A percentile compares a stretch with the other conserved stretches of the same genome.
Evolutionary conservation across 1,139 yeast genomes (phyloP).

Genomic region (Taiozyma onychis): DNA sequence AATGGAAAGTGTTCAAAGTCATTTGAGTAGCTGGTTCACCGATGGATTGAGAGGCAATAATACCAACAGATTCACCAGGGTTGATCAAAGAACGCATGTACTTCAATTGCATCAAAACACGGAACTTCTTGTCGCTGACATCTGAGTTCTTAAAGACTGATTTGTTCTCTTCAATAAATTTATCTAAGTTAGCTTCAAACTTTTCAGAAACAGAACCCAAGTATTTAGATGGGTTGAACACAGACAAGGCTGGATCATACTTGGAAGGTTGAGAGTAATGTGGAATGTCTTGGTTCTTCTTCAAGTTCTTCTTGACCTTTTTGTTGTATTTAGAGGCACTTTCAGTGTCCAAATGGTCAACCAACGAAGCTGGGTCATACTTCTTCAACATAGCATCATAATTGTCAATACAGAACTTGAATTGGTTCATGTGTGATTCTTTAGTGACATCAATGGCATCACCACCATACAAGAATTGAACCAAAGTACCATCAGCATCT

Average conservation of each 20-base stretch:
- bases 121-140: conserved; percentile 79
- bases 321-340: conserved; percentile 75
- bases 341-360: conserved; percentile 75
- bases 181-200: conserved; percentile 77
- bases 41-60: conserved; percentile 95
- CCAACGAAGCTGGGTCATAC: conserved; percentile 77
- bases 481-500: conserved; percentile 89
- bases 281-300: conserved; percentile 58
- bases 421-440: conserved; percentile 91
- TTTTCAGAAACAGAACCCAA: conserved; percentile 91
- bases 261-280: conserved; percentile 59
- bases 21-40: conserved; percentile 99
- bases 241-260: conserved; percentile 86
- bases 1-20: conserved; percentile 99
- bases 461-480: conserved; percentile 97
- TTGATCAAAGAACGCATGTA: conserved; percentile 93
- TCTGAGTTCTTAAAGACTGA: conserved; percentile 44
- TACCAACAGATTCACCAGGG: conserved; percentile 99
- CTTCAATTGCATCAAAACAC: conserved; percentile 95
- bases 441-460: conserved; percentile 93
- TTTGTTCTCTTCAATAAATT: conserved; percentile 52
- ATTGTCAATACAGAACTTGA: conserved; percentile 88
- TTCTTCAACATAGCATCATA: conserved; percentile 80
- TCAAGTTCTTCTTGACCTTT: conserved; percentile 70
- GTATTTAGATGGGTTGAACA: conserved; percentile 81